These are phyloP conservation scores for Casuarina equisetifolia DNA, from an alignment of 306 rosid species.

Conservation along the genomic window DNA sequence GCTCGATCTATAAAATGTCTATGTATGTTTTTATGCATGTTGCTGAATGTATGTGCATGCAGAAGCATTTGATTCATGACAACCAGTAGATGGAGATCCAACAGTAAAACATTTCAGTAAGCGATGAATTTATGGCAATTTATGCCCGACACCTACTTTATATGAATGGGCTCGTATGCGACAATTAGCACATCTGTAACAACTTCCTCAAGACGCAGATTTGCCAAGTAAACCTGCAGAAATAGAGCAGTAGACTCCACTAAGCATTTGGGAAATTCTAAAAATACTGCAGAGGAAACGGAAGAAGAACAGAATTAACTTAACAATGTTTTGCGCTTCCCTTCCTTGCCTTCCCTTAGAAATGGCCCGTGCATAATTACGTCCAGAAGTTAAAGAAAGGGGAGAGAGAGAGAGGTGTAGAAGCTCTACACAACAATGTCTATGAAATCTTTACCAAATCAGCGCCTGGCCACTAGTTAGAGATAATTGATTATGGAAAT, in stretches of 20 bases:
- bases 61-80: background rate
- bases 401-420: background rate
- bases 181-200: constrained; percentile 70
- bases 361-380: constrained; percentile 50
- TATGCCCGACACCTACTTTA: constrained; percentile 57
- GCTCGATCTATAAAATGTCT: constrained; percentile 1
- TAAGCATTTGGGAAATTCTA: constrained; percentile 18
- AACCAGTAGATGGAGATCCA: background rate
- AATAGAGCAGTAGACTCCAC: constrained; percentile 8
- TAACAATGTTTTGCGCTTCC: constrained; percentile 90
- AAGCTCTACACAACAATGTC: background rate
- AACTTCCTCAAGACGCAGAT: constrained; percentile 81
- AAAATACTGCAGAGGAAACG: background rate
- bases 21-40: background rate
- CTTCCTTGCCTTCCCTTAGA: constrained; percentile 94
- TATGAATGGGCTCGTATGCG: constrained; percentile 84
- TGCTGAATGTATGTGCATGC: background rate
- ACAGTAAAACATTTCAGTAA: background rate
- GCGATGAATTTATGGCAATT: background rate
- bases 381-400: background rate
- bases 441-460: background rate
- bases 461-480: background rate
- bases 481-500: background rate
- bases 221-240: constrained; percentile 79
- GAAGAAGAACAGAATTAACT: constrained; percentile 43